Evolutionary conservation across 495 filamentous ascomycete species (phyloP).

Genomic region (Aspergillus hancockii): DNA sequence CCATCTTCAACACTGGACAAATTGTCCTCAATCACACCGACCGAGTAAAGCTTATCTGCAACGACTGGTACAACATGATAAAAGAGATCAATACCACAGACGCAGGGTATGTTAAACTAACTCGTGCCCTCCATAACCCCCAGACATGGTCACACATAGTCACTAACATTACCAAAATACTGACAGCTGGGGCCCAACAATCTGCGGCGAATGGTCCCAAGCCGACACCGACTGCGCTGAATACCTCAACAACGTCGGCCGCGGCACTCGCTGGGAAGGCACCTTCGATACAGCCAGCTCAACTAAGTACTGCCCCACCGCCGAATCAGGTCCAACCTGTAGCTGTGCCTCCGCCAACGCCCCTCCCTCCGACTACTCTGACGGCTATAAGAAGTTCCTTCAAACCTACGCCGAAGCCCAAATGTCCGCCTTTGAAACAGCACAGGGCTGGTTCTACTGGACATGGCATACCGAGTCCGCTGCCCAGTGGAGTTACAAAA

Average conservation of each 20-base stretch:
- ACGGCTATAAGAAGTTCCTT: conserved; percentile 81
- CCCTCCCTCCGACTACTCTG: conserved; percentile 63
- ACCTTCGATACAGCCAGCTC: conserved; percentile 64
- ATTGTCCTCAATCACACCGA: conserved; percentile 70
- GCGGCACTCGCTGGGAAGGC: conserved; percentile 89
- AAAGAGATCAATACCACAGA: conserved; percentile 63
- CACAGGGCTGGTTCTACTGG: conserved; percentile 99
- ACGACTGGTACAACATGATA: conserved; percentile 81
- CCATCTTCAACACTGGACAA: conserved; percentile 80
- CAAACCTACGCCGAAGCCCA: conserved; percentile 91
- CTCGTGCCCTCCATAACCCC: background rate
- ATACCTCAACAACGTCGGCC: conserved; percentile 86
- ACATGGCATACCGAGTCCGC: conserved; percentile 81
- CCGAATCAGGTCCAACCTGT: conserved; percentile 55
- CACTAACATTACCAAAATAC: conserved; percentile 5
- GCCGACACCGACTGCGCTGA: conserved; percentile 93
- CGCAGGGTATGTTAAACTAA: conserved; percentile 57
- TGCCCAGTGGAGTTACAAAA: conserved; percentile 92
- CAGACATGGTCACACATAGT: background rate
- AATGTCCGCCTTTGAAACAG: conserved; percentile 87
- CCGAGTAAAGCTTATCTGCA: conserved; percentile 83
- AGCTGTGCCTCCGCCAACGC: conserved; percentile 77
- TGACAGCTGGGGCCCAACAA: conserved; percentile 87
- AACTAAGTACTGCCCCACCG: conserved; percentile 69
- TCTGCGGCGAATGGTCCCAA: conserved; percentile 97